These are phyloP conservation scores for Erigeron philadelphicus DNA, from an alignment of 140 eudicot genomes.

Conservation along the genomic window DNA sequence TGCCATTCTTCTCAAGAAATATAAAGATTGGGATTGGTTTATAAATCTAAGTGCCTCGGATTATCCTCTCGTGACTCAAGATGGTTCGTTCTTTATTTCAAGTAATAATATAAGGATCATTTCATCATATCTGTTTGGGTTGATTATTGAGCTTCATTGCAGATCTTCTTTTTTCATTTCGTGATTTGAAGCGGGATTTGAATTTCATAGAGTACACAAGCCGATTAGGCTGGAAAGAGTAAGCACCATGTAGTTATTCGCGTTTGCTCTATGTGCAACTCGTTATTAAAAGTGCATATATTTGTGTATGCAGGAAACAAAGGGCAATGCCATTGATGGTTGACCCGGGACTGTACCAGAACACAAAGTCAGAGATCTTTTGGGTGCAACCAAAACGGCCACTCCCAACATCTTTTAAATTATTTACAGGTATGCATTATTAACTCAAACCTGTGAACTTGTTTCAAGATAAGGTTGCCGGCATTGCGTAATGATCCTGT, in stretches of 20 bases:
- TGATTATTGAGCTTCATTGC: constrained; percentile 22
- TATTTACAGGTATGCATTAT: constrained; percentile 65
- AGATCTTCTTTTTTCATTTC: constrained; percentile 56
- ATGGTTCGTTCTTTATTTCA: constrained; percentile 46
- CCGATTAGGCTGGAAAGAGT: constrained; percentile 70
- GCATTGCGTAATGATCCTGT: neutral
- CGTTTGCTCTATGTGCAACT: neutral
- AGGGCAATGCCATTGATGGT: constrained; percentile 89
- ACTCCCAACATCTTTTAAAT: constrained; percentile 67
- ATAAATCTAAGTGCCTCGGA: constrained; percentile 94
- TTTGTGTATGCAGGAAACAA: constrained; percentile 49
- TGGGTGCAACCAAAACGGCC: constrained; percentile 67
- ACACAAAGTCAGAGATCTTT: constrained; percentile 60
- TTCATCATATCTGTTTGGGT: neutral
- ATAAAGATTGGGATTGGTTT: constrained; percentile 96
- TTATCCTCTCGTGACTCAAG: constrained; percentile 95
- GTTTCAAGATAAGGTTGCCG: neutral
- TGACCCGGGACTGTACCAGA: constrained; percentile 82
- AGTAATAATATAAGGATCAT: no score
- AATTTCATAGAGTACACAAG: constrained; percentile 65
- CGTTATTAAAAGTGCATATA: constrained; percentile 8
- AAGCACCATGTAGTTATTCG: constrained; percentile 15
- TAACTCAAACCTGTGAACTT: neutral
- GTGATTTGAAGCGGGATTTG: constrained; percentile 44
- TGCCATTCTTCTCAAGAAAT: constrained; percentile 68